Evolutionary conservation across 192 early-diverging fungal species (phyloP).

Genomic region (Coemansia sp.): DNA sequence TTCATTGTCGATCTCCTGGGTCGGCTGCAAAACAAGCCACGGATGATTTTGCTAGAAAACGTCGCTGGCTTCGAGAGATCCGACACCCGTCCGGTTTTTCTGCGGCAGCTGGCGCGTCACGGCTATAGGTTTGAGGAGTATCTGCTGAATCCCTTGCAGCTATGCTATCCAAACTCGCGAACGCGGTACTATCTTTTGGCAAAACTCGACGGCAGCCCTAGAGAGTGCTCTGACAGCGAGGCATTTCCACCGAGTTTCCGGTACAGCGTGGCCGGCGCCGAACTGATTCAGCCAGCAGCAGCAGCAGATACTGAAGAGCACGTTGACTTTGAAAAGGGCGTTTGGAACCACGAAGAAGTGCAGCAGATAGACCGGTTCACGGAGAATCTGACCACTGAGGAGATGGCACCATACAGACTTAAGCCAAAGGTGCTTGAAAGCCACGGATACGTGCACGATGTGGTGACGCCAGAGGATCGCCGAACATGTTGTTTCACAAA

Average conservation of each 20-base stretch:
- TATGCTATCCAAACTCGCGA: conserved; percentile 77
- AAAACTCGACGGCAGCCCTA: conserved; percentile 19
- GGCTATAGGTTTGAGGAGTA: conserved; percentile 72
- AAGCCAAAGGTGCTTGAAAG: conserved; percentile 35
- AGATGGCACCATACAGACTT: conserved; percentile 17
- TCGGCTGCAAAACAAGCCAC: conserved; percentile 58
- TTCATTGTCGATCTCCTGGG: conserved; percentile 67
- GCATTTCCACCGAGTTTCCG: conserved; percentile 41
- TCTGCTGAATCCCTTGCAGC: conserved; percentile 70
- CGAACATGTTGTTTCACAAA: conserved; percentile 84
- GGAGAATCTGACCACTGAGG: conserved; percentile 24
- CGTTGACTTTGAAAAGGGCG: conserved; percentile 47
- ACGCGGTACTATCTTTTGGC: conserved; percentile 74
- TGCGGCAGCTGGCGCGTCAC: conserved; percentile 56
- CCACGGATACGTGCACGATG: conserved; percentile 58
- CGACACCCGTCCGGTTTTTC: conserved; percentile 60
- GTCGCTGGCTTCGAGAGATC: conserved; percentile 78
- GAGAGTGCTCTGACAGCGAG: conserved; percentile 17
- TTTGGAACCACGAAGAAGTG: conserved; percentile 50
- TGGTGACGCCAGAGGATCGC: conserved; percentile 62
- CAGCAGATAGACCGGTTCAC: conserved; percentile 47
- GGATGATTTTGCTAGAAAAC: conserved; percentile 74
- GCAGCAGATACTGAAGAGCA: conserved; percentile 26
- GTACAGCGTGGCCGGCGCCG: conserved; percentile 31
- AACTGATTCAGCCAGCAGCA: conserved; percentile 32